phyloP scores from a whole-genome alignment of 352 stramenopile species.

The Blastocystis sp. region DNA sequence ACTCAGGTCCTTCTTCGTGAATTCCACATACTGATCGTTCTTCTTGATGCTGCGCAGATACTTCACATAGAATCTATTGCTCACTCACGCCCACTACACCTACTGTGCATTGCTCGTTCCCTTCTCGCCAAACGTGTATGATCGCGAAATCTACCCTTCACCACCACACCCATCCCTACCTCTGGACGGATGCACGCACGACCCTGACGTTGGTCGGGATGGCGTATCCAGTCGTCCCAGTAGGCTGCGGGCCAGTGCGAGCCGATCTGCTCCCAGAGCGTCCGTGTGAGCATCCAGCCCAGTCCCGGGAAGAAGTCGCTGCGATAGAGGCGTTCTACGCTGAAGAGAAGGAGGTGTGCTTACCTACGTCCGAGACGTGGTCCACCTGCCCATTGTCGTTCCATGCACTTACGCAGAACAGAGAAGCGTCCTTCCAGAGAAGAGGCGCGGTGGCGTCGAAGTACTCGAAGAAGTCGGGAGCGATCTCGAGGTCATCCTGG shows the following conservation, averaged over 20 bases:
- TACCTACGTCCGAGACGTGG: conserved; percentile 68
- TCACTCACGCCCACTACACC: not conserved
- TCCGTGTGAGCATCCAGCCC: conserved; percentile 84
- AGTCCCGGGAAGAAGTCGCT: conserved; percentile 87
- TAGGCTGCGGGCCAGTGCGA: conserved; percentile 80
- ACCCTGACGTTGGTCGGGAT: conserved; percentile 78
- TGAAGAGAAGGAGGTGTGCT: not conserved
- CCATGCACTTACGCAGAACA: conserved; percentile 72
- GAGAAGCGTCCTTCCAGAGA: conserved; percentile 79
- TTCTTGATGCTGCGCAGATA: conserved; percentile 79
- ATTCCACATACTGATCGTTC: conserved; percentile 78
- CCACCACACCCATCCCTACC: conserved; percentile 74
- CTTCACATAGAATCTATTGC: conserved; percentile 76
- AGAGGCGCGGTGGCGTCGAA: conserved; percentile 81
- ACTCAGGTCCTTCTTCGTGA: conserved; percentile 77
- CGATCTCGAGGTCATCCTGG: conserved; percentile 85
- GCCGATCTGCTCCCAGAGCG: conserved; percentile 79
- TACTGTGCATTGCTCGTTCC: conserved; percentile 78
- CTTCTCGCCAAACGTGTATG: conserved; percentile 82
- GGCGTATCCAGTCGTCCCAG: conserved; percentile 87
- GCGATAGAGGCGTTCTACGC: conserved; percentile 73
- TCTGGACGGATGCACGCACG: conserved; percentile 81
- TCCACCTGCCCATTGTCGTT: conserved; percentile 75
- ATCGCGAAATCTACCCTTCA: conserved; percentile 75
- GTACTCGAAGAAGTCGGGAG: conserved; percentile 85